Percentiles rank a stretch among this genome's conserved stretches.
phyloP scores from a whole-genome alignment of 192 early-diverging fungal species.

The Endogone sp. region DNA sequence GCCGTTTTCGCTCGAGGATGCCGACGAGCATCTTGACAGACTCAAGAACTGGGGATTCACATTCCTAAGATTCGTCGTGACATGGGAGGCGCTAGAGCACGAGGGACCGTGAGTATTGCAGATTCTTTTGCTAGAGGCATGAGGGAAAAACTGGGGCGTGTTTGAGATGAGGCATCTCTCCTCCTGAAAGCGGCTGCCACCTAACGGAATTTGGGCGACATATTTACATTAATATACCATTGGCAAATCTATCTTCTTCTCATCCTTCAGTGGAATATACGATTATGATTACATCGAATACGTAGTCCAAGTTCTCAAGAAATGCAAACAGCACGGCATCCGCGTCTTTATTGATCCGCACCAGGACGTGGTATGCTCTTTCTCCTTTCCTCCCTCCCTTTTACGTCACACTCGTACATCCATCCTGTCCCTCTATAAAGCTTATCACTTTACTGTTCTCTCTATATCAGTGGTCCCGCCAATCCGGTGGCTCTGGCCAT shows the following conservation, averaged over 20 bases:
- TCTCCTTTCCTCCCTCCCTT: not conserved
- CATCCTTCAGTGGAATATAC: slow-evolving; percentile 42
- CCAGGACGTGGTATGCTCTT: slow-evolving; percentile 47
- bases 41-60: slow-evolving; percentile 70
- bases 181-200: not conserved
- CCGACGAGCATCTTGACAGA: slow-evolving; percentile 66
- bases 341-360: slow-evolving; percentile 55
- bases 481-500: slow-evolving; percentile 53
- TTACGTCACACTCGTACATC: not conserved
- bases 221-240: not conserved
- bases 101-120: slow-evolving; percentile 47
- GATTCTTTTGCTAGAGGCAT: not conserved
- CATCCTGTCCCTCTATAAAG: not conserved
- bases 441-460: too few relatives aligned
- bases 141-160: not conserved
- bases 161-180: not conserved
- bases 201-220: not conserved
- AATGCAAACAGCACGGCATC: slow-evolving; percentile 41
- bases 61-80: slow-evolving; percentile 63
- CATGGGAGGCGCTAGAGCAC: slow-evolving; percentile 76
- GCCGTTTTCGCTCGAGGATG: slow-evolving; percentile 66
- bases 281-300: slow-evolving; percentile 52
- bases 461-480: slow-evolving; percentile 47
- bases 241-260: not conserved
- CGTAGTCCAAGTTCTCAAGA: slow-evolving; percentile 40